These are phyloP conservation scores for Paraphoma chrysanthemicola DNA, from an alignment of 2,329 filamentous ascomycete species.

Conservation along the genomic window DNA sequence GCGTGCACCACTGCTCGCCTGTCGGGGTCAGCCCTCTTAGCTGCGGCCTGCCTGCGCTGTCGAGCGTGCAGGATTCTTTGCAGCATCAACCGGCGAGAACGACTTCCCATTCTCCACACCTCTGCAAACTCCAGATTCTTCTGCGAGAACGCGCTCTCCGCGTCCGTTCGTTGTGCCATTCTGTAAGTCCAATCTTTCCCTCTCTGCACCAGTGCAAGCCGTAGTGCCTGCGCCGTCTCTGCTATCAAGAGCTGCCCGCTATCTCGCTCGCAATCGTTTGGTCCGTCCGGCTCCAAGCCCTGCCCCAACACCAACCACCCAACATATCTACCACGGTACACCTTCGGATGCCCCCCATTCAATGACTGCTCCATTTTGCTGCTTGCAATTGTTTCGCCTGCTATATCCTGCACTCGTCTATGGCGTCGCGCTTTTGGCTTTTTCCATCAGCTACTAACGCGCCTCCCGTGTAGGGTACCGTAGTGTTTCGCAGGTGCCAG, in stretches of 20 bases:
- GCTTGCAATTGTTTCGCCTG: no score
- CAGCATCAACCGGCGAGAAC: slow-evolving; percentile 46
- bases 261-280: background rate
- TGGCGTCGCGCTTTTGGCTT: slow-evolving; percentile 11
- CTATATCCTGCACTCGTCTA: slow-evolving; percentile 20
- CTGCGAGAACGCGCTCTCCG: slow-evolving; percentile 17
- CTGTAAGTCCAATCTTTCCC: slow-evolving; percentile 23
- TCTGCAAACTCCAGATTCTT: slow-evolving; percentile 21
- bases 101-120: slow-evolving; percentile 34
- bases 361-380: background rate
- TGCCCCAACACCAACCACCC: slow-evolving; percentile 2
- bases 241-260: background rate
- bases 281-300: background rate
- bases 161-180: slow-evolving; percentile 35
- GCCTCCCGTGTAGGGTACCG: slow-evolving; percentile 7
- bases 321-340: slow-evolving; percentile 22
- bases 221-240: slow-evolving; percentile 1
- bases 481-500: slow-evolving; percentile 35
- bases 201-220: slow-evolving; percentile 1
- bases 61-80: slow-evolving; percentile 46
- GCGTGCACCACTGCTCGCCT: slow-evolving; percentile 44
- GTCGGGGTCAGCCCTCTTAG: slow-evolving; percentile 50
- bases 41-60: slow-evolving; percentile 48
- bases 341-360: slow-evolving; percentile 42
- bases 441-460: slow-evolving; percentile 32